Base-by-base conservation (phyloP, 805 yeast genomes). In the Candida manassasensis region DNA sequence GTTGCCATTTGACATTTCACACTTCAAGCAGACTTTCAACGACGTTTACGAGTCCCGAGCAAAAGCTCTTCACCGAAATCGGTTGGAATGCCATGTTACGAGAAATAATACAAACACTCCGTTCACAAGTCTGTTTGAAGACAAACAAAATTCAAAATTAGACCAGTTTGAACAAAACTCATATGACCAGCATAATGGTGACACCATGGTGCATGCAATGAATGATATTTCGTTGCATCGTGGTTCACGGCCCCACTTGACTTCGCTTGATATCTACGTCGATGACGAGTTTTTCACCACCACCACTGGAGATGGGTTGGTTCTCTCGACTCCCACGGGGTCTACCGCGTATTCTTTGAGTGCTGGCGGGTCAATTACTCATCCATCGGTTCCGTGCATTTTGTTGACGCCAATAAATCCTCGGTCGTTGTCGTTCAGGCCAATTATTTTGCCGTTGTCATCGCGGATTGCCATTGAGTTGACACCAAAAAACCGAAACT, bases 351-450 rank as follows among this genome's bases (percentile, higher is more conserved):
- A 89, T 52, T 84, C 95, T 0, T 63, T 89, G 35, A 76, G 86
- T 19, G 77, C 95, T 1, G 97, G 97, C 10, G 97, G 97, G 1
- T 79, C 95, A 10, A 89, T 89, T 40, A 90, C 86, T 2, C 94
- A 89, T 44, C 97, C 97, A 0, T 61, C 79, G 35, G 95, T 89
- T 6, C 82, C 87, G 11, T 81, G 93, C 41, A 80, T 86, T 8
- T 61, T 89, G 31, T 57, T 89, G 21, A 84, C 96, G 0, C 97
- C 97, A 8, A 85, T 89, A 34, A 88, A 96, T 52, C 97, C 97
- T 6, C 62, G 96, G 38, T 84, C 95, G 10, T 66, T 89, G 19
- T 82, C 93, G n/a, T 89, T 89, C 55, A 65, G 97, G 50, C 97
- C 97, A 3, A 61, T 89, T 32, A 71, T 89, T 5, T 66, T 89